phyloP scores from a whole-genome alignment of 2,329 filamentous ascomycete species.

The Colletotrichum sp. region DNA sequence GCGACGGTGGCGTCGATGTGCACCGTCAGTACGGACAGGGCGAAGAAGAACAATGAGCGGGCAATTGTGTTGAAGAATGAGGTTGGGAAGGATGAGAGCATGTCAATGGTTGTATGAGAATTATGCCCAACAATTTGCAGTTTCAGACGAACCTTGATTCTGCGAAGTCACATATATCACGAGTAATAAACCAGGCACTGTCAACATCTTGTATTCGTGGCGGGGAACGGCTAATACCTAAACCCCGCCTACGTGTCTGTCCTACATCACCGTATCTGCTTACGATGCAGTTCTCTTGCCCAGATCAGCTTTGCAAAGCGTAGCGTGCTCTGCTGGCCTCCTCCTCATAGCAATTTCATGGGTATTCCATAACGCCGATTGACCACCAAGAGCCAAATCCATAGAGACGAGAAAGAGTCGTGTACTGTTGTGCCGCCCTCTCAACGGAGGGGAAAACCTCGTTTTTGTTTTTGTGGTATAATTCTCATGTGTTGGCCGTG shows the following conservation, averaged over 20 bases:
- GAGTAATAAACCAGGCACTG: background rate
- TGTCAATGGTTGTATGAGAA: background rate
- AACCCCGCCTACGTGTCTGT: background rate
- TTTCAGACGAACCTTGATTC: background rate
- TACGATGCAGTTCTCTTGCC: background rate
- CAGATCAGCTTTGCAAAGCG: background rate
- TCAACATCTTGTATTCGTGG: background rate
- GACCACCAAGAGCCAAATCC: background rate
- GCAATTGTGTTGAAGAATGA: constrained; percentile 31
- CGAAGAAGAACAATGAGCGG: constrained; percentile 32
- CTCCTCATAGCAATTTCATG: background rate
- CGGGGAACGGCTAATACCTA: background rate
- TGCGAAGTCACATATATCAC: background rate
- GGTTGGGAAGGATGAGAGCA: background rate
- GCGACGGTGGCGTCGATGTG: constrained; percentile 34
- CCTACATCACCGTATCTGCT: background rate
- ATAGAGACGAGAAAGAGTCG: background rate
- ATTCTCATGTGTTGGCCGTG: background rate
- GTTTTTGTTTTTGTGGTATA: constrained; percentile 1
- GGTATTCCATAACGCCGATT: constrained; percentile 3
- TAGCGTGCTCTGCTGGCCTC: background rate
- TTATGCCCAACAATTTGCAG: background rate
- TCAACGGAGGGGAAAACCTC: background rate
- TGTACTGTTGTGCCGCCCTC: constrained; percentile 12
- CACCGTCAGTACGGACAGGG: constrained; percentile 34